Evolutionary conservation across 75 land plant genomes (phyloP).

Genomic region (Cryptomeria japonica): DNA sequence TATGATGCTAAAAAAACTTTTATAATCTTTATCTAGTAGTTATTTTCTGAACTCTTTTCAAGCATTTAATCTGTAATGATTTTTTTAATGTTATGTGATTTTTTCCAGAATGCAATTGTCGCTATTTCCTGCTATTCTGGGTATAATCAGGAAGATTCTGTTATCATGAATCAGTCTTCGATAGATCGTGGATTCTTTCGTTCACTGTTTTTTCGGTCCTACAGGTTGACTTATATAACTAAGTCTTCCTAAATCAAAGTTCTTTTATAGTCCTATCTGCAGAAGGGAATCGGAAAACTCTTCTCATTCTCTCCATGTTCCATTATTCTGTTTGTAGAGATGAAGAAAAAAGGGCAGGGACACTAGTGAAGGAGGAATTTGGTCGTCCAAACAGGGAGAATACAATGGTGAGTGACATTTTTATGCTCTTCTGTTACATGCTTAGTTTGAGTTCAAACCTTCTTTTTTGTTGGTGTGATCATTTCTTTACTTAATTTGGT

Average conservation of each 20-base stretch:
- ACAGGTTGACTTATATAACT: slow-evolving; percentile 43
- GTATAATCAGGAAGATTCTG: slow-evolving; percentile 99
- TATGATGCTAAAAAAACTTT: no score
- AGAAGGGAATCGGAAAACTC: background rate
- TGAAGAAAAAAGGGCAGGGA: slow-evolving; percentile 98
- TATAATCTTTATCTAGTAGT: no score
- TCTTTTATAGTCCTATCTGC: background rate
- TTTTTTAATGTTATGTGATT: background rate
- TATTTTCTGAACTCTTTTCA: background rate
- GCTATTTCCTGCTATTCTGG: slow-evolving; percentile 99
- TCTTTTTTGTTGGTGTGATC: background rate
- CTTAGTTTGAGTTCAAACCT: background rate
- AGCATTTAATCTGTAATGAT: no score
- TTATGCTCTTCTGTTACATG: background rate
- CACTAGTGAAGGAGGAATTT: slow-evolving; percentile 95
- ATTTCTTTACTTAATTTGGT: background rate
- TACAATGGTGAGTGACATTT: slow-evolving; percentile 64
- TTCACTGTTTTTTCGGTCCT: slow-evolving; percentile 94
- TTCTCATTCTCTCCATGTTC: background rate
- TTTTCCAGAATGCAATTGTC: slow-evolving; percentile 90
- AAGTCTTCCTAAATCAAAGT: background rate
- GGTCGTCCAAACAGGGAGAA: slow-evolving; percentile 89
- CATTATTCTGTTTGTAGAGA: slow-evolving; percentile 45
- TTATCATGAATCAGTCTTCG: slow-evolving; percentile 98
- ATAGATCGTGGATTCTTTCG: slow-evolving; percentile 98